A percentile compares a stretch with the other conserved stretches of the same genome.
Evolutionary conservation across 202 grass and related monocot genomes (phyloP).

Genomic region (Cymbopogon flexuosus): DNA sequence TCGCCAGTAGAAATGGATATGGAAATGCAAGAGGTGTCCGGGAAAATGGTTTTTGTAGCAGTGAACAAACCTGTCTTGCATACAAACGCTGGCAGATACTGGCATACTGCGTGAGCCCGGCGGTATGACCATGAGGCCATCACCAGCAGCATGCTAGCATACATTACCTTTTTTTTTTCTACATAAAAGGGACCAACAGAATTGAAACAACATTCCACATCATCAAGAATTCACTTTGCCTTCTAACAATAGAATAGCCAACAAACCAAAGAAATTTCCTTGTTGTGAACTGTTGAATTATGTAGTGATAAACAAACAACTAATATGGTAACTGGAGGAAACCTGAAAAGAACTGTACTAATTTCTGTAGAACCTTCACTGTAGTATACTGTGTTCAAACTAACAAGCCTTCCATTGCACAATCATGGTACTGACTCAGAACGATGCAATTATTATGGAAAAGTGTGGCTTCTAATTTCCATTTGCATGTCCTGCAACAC

Average conservation of each 20-base stretch:
- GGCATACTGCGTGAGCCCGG: too few species aligned
- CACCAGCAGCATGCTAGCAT: too few species aligned
- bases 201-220: not conserved
- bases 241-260: not conserved
- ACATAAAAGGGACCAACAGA: not conserved
- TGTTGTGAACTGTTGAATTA: not conserved
- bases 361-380: not conserved
- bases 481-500: not conserved
- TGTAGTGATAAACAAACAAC: not conserved
- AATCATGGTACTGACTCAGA: not conserved
- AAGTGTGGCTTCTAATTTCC: not conserved
- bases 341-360: not conserved
- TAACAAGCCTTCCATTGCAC: not conserved
- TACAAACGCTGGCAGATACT: too few species aligned
- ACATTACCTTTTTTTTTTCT: too few species aligned
- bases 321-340: not conserved
- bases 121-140: too few species aligned
- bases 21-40: too few species aligned
- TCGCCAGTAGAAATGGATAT: too few species aligned
- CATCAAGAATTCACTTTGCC: not conserved
- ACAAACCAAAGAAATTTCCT: not conserved
- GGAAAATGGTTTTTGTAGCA: too few species aligned
- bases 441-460: not conserved
- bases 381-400: not conserved
- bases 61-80: too few species aligned